A percentile compares a stretch with the other conserved stretches of the same genome.
Evolutionary conservation across 768 basidiomycete species (phyloP).

Genomic region (Gymnopilus junonius): DNA sequence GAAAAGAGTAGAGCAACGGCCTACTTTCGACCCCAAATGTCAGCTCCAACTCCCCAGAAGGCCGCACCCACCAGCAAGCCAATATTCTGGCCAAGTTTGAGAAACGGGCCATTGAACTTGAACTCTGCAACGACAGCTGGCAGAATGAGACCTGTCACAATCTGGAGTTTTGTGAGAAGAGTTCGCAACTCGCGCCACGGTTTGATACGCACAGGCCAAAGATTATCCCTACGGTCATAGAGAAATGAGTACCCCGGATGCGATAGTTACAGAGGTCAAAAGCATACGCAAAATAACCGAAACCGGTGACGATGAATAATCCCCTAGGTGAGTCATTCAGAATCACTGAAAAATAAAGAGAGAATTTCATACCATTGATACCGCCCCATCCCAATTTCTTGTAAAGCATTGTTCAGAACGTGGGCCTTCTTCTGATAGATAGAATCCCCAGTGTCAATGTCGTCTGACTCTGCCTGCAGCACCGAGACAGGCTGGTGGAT

Average conservation of each 20-base stretch:
- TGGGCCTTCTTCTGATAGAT: constrained; percentile 18
- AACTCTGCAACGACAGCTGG: constrained; percentile 70
- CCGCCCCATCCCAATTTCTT: constrained; percentile 32
- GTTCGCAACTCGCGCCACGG: not conserved
- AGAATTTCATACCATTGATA: constrained; percentile 32
- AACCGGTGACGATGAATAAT: constrained; percentile 32
- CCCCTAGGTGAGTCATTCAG: constrained; percentile 19
- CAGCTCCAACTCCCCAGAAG: constrained; percentile 70
- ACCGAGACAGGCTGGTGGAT: not conserved
- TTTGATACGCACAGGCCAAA: constrained; percentile 30
- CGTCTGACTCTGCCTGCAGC: not conserved
- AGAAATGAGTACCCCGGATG: not conserved
- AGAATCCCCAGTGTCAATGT: constrained; percentile 13
- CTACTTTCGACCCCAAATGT: constrained; percentile 73
- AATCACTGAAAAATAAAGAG: not conserved
- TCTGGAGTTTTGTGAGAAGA: constrained; percentile 13
- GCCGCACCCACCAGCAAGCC: constrained; percentile 72
- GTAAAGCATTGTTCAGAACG: constrained; percentile 24
- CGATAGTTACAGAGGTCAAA: not conserved
- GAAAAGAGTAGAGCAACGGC: not conserved
- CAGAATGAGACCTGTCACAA: constrained; percentile 51
- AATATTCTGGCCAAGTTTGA: constrained; percentile 73
- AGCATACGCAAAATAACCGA: constrained; percentile 35
- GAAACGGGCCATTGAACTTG: constrained; percentile 58
- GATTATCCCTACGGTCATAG: constrained; percentile 25